Evolutionary conservation across 306 rosid species (phyloP).

Genomic region (Lathyrus oleraceus): DNA sequence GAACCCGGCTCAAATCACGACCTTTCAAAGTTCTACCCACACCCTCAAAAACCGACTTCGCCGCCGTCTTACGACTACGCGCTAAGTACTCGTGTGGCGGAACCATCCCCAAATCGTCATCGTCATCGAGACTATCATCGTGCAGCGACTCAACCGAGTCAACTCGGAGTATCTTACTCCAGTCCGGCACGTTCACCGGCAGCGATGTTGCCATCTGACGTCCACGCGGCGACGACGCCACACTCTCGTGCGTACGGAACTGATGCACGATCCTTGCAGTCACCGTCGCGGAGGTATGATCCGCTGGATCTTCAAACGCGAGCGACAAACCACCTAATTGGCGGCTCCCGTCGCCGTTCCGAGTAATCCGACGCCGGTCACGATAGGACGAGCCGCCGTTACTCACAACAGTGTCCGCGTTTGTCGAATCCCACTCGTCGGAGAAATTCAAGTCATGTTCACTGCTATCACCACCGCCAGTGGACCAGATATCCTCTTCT

Average conservation of each 20-base stretch:
- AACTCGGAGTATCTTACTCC: slow-evolving; percentile 95
- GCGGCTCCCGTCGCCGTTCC: slow-evolving; percentile 30
- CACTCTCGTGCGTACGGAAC: slow-evolving; percentile 55
- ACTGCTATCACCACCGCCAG: slow-evolving; percentile 35
- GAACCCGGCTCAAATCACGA: slow-evolving; percentile 88
- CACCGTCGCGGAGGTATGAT: neutral
- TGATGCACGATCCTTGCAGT: slow-evolving; percentile 73
- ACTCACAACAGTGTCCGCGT: slow-evolving; percentile 3
- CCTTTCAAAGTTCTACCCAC: slow-evolving; percentile 95
- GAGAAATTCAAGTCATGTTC: slow-evolving; percentile 32
- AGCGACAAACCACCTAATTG: slow-evolving; percentile 65
- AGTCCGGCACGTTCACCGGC: slow-evolving; percentile 94
- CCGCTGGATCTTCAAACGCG: slow-evolving; percentile 64
- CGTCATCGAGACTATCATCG: slow-evolving; percentile 41
- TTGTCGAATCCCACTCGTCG: slow-evolving; percentile 43
- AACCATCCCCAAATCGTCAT: slow-evolving; percentile 63
- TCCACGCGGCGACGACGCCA: slow-evolving; percentile 41
- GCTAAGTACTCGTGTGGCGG: slow-evolving; percentile 98
- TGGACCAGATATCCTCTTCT: slow-evolving; percentile 87
- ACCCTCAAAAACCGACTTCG: slow-evolving; percentile 88
- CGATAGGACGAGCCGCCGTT: slow-evolving; percentile 31
- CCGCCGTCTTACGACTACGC: slow-evolving; percentile 63
- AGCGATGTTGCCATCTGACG: slow-evolving; percentile 70
- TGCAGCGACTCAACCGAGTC: slow-evolving; percentile 76
- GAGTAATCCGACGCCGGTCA: slow-evolving; percentile 39